These are phyloP conservation scores for Cercospora sojina DNA, from an alignment of 2,329 filamentous ascomycete genomes.

Conservation along the genomic window DNA sequence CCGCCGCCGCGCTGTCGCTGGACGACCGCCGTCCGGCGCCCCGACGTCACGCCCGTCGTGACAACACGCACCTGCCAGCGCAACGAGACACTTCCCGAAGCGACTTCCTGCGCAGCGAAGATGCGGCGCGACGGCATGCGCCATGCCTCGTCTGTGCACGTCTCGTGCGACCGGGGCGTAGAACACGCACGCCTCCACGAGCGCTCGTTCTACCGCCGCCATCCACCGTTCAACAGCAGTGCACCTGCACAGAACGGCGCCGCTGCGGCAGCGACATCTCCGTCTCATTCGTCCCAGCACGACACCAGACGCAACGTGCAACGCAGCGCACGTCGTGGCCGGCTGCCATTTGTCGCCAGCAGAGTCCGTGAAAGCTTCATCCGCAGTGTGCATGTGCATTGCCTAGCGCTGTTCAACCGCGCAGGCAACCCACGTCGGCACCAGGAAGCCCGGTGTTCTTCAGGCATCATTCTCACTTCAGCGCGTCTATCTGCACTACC, in stretches of 20 bases:
- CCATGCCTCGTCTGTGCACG: constrained; percentile 8
- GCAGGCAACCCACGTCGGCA: constrained; percentile 11
- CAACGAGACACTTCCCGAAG: background rate
- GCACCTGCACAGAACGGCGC: background rate
- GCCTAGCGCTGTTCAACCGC: constrained; percentile 17
- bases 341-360: constrained; percentile 20
- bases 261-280: background rate
- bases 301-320: constrained; percentile 1
- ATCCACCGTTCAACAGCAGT: background rate
- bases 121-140: background rate
- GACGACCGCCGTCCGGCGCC: background rate
- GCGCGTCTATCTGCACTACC: background rate
- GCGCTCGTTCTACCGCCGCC: background rate
- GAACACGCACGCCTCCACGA: background rate
- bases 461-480: constrained; percentile 15
- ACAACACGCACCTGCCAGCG: background rate
- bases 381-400: constrained; percentile 8
- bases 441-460: constrained; percentile 24
- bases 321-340: constrained; percentile 19
- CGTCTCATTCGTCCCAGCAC: background rate
- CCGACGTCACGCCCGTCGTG: background rate
- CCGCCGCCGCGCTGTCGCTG: background rate
- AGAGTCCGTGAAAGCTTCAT: constrained; percentile 2
- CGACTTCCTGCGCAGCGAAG: background rate
- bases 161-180: constrained; percentile 7